Conservation (phyloP, 2,329 filamentous ascomycete genomes). For the Exophiala sp. region DNA sequence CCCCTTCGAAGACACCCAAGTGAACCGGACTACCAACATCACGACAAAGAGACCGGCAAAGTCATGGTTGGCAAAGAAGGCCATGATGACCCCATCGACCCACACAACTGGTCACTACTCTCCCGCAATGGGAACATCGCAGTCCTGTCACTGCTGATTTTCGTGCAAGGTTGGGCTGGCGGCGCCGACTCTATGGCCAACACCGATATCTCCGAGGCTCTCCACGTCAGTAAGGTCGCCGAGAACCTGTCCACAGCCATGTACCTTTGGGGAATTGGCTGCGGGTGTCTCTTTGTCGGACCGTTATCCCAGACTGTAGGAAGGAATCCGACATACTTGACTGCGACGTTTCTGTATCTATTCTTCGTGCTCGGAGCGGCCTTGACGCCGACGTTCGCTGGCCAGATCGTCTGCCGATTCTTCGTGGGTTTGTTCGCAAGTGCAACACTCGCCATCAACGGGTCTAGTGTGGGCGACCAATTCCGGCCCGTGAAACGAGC, state of each 20-base stretch:
- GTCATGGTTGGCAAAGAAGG: background rate
- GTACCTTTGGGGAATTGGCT: conserved; percentile 45
- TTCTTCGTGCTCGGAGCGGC: conserved; percentile 49
- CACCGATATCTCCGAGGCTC: conserved; percentile 31
- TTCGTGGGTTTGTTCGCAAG: conserved; percentile 48
- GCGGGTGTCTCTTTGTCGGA: conserved; percentile 49
- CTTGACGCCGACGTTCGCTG: conserved; percentile 44
- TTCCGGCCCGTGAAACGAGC: conserved; percentile 40
- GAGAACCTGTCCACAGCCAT: conserved; percentile 43
- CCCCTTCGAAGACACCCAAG: background rate
- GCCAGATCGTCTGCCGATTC: conserved; percentile 48
- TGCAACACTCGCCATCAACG: conserved; percentile 43
- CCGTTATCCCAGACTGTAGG: conserved; percentile 51
- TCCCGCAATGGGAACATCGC: background rate
- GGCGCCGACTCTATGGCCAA: conserved; percentile 4
- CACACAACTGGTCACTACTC: conserved; percentile 8
- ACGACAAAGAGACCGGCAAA: background rate
- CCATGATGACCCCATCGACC: conserved; percentile 32
- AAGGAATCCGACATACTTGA: conserved; percentile 49
- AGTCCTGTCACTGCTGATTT: conserved; percentile 4
- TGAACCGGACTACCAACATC: background rate
- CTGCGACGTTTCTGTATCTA: conserved; percentile 47
- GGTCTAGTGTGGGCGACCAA: conserved; percentile 46
- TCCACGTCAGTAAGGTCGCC: conserved; percentile 43
- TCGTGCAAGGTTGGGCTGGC: conserved; percentile 4